These are phyloP conservation scores for Saccharomyces hybrid DNA, from an alignment of 1,139 yeast species.

Conservation along the genomic window DNA sequence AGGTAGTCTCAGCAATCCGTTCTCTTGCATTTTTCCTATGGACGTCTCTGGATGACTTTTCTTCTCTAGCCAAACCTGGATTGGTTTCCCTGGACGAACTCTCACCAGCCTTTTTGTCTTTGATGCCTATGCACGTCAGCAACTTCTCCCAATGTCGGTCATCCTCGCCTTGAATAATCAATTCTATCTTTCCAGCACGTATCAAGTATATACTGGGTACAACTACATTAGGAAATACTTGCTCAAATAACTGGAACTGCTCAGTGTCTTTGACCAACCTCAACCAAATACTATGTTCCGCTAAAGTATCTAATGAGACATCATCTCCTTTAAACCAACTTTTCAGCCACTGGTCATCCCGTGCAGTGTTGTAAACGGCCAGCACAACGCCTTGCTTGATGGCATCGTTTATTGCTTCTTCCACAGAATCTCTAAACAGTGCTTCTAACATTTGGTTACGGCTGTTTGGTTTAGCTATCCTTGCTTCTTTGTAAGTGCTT, in stretches of 20 bases:
- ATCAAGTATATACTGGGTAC: conserved; percentile 47
- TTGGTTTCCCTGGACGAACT: background rate
- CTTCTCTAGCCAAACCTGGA: background rate
- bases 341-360: conserved; percentile 17
- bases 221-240: conserved; percentile 41
- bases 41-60: conserved; percentile 1
- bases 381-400: conserved; percentile 16
- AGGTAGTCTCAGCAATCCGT: conserved; percentile 35
- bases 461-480: background rate
- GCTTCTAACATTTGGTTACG: conserved; percentile 21
- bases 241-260: conserved; percentile 44
- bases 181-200: conserved; percentile 40
- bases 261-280: conserved; percentile 39
- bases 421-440: conserved; percentile 19
- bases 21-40: conserved; percentile 32
- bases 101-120: background rate
- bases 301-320: conserved; percentile 8
- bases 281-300: conserved; percentile 35
- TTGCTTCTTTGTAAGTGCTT: background rate
- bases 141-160: conserved; percentile 1
- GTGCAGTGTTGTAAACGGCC: conserved; percentile 20
- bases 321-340: conserved; percentile 27
- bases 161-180: conserved; percentile 34
- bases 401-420: conserved; percentile 22
- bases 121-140: conserved; percentile 1